Conservation (phyloP, 208 protist species). For the Herpetomonas tarakana region DNA sequence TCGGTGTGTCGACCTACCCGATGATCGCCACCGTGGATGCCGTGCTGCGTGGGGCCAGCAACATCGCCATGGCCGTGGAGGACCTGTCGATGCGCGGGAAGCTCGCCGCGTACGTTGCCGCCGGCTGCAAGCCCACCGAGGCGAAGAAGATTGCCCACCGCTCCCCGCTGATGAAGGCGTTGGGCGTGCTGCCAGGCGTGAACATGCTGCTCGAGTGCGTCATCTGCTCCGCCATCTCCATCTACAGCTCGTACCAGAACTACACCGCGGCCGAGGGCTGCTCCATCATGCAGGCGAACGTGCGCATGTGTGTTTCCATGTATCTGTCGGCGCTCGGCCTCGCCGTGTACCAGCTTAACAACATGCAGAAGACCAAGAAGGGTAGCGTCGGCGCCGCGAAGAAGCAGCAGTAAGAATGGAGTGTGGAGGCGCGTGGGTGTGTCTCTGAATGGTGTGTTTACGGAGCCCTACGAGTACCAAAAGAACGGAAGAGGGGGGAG, state of each 20-base stretch:
- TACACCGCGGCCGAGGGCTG: slow-evolving; percentile 30
- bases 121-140: slow-evolving; percentile 8
- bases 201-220: slow-evolving; percentile 30
- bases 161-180: slow-evolving; percentile 6
- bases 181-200: slow-evolving; percentile 9
- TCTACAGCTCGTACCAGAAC: slow-evolving; percentile 50
- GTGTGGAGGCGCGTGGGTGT: no score
- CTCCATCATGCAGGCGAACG: slow-evolving; percentile 38
- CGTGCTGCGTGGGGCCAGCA: slow-evolving; percentile 8
- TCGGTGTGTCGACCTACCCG: slow-evolving; percentile 31
- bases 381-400: neutral
- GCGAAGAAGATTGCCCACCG: slow-evolving; percentile 10
- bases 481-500: no score
- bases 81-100: slow-evolving; percentile 1
- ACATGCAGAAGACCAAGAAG: slow-evolving; percentile 6
- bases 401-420: slow-evolving; percentile 25
- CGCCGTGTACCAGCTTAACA: slow-evolving; percentile 18
- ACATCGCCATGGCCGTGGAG: slow-evolving; percentile 1
- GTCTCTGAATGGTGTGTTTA: neutral
- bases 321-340: slow-evolving; percentile 29
- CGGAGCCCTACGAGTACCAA: no score
- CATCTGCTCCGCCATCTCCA: slow-evolving; percentile 19
- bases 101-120: slow-evolving; percentile 3
- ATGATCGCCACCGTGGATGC: slow-evolving; percentile 15
- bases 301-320: slow-evolving; percentile 41